These are phyloP conservation scores for Phytophthora sansomeana DNA, from an alignment of 352 stramenopile species.

Conservation along the genomic window DNA sequence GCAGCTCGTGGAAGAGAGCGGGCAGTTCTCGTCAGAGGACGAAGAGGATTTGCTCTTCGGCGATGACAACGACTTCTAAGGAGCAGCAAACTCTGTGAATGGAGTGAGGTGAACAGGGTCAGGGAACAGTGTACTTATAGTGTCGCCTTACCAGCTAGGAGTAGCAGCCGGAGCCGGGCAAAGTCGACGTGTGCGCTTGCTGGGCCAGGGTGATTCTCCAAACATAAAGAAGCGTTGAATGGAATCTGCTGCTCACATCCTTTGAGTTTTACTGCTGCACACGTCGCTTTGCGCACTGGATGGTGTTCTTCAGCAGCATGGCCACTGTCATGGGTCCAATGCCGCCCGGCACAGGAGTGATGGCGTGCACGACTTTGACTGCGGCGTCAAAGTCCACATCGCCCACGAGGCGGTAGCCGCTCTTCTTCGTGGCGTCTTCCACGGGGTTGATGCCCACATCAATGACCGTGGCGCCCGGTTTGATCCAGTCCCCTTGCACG, in stretches of 20 bases:
- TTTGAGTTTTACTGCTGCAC: constrained; percentile 21
- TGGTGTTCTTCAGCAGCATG: constrained; percentile 92
- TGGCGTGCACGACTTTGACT: constrained; percentile 87
- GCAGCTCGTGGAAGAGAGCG: constrained; percentile 79
- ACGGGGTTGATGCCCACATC: constrained; percentile 99
- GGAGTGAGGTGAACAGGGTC: not conserved
- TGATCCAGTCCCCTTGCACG: constrained; percentile 96
- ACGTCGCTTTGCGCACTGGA: constrained; percentile 53
- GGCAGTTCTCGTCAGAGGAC: constrained; percentile 76
- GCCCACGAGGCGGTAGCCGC: constrained; percentile 95
- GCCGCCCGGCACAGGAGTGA: constrained; percentile 96
- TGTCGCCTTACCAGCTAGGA: constrained; percentile 36
- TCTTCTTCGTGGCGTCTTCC: constrained; percentile 79
- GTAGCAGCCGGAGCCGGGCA: constrained; percentile 32
- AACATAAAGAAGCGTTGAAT: not conserved
- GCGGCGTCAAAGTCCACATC: constrained; percentile 96
- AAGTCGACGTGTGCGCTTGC: constrained; percentile 4
- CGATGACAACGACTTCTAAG: constrained; percentile 19
- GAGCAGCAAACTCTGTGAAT: not conserved
- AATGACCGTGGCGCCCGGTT: constrained; percentile 97
- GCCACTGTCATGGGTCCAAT: constrained; percentile 99
- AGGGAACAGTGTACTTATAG: constrained; percentile 34
- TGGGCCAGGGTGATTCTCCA: constrained; percentile 31
- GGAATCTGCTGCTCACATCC: not conserved
- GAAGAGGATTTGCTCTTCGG: constrained; percentile 36